phyloP scores from a whole-genome alignment of 495 filamentous ascomycete species.

The Talaromyces liani region DNA sequence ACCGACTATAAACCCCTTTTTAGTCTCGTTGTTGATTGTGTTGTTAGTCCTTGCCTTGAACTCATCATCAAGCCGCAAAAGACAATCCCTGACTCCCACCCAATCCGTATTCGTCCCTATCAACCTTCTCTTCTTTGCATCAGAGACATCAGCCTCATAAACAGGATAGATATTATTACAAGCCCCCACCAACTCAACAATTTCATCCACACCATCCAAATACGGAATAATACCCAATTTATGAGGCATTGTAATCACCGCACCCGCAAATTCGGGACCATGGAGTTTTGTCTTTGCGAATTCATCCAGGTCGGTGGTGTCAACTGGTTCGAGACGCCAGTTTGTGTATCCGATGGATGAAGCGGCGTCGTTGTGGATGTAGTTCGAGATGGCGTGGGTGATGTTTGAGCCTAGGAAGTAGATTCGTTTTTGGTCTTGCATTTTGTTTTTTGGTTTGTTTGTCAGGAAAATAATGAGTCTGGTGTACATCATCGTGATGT shows the following conservation, averaged over 20 bases:
- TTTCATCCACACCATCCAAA: not conserved
- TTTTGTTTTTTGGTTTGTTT: not conserved
- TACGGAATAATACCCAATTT: not conserved
- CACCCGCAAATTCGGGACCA: not conserved
- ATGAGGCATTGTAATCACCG: not conserved
- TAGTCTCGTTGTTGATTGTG: not conserved
- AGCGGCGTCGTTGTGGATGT: not conserved
- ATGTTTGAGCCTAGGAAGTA: not conserved
- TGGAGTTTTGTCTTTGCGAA: not conserved
- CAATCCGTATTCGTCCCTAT: not conserved
- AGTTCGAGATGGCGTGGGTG: not conserved
- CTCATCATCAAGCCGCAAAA: not conserved
- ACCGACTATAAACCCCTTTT: not conserved
- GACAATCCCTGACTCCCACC: not conserved
- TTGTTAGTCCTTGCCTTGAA: not conserved
- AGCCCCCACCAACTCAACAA: not conserved
- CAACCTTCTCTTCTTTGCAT: not conserved
- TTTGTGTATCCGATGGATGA: not conserved
- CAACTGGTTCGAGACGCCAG: not conserved
- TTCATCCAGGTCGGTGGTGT: not conserved
- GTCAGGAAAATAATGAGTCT: not conserved
- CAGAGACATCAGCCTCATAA: too few species aligned
- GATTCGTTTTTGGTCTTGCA: not conserved
- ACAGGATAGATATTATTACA: not conserved
- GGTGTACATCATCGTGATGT: too few species aligned